A percentile compares a stretch with the other conserved stretches of the same genome.
phyloP scores from a whole-genome alignment of 108 stramenopile genomes.

The Seminavis robusta region DNA sequence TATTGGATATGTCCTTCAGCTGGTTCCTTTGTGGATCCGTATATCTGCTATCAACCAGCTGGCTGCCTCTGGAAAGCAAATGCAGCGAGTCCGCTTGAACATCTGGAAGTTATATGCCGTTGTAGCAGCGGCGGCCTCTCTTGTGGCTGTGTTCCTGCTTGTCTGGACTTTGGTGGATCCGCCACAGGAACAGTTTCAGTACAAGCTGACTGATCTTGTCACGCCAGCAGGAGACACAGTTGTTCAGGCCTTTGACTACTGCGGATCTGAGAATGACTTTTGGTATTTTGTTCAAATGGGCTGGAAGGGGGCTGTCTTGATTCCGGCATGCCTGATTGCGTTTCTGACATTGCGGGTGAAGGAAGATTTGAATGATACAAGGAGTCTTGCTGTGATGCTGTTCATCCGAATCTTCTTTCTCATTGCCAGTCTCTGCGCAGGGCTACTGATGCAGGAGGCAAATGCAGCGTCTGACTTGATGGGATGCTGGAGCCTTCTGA shows the following conservation, averaged over 20 bases:
- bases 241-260: constrained; percentile 6
- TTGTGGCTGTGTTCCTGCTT: constrained; percentile 19
- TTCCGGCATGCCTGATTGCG: constrained; percentile 21
- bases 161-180: constrained; percentile 23
- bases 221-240: background rate
- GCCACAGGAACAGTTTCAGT: constrained; percentile 5
- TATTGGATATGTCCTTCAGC: constrained; percentile 29
- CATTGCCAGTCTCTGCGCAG: background rate
- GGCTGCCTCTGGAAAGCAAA: constrained; percentile 5
- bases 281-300: constrained; percentile 9
- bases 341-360: constrained; percentile 28
- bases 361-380: constrained; percentile 36
- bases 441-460: too few species aligned
- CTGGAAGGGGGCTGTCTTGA: constrained; percentile 17
- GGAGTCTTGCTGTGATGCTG: constrained; percentile 9
- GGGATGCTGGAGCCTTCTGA: constrained; percentile 5
- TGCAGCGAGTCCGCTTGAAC: constrained; percentile 27
- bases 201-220: constrained; percentile 3
- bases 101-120: constrained; percentile 12
- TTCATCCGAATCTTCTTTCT: constrained; percentile 9
- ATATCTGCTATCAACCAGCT: constrained; percentile 40
- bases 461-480: background rate
- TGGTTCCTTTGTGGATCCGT: constrained; percentile 38
- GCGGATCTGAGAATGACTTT: background rate
- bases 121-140: constrained; percentile 1